A percentile compares a stretch with the other conserved stretches of the same genome.
These are phyloP conservation scores for Podaxis rugospora DNA, from an alignment of 768 basidiomycete species.

Conservation along the genomic window DNA sequence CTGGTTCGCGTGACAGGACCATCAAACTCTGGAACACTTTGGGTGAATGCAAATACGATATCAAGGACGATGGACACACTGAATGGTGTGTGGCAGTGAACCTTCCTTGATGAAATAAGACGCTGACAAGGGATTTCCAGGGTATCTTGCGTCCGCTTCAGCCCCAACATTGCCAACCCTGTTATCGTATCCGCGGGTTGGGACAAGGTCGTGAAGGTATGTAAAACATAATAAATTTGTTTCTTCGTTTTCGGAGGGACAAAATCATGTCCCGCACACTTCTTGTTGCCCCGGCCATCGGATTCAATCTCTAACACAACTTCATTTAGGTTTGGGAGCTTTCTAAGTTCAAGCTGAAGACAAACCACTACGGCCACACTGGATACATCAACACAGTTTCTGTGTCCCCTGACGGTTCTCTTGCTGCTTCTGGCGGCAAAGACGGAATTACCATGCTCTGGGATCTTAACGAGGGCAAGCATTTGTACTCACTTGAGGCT, in stretches of 20 bases:
- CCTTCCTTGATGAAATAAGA: slow-evolving; percentile 16
- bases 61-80: slow-evolving; percentile 96
- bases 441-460: slow-evolving; percentile 99
- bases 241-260: slow-evolving; percentile 24
- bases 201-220: slow-evolving; percentile 99
- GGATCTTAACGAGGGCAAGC: slow-evolving; percentile 99
- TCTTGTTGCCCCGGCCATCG: slow-evolving; percentile 82
- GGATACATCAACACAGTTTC: slow-evolving; percentile 99
- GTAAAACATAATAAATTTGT: slow-evolving; percentile 17
- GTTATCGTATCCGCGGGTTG: slow-evolving; percentile 99
- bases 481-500: slow-evolving; percentile 99
- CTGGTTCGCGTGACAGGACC: slow-evolving; percentile 91
- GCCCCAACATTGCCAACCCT: slow-evolving; percentile 94
- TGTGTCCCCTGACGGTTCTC: slow-evolving; percentile 97
- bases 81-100: slow-evolving; percentile 63
- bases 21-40: slow-evolving; percentile 99
- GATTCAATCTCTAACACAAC: slow-evolving; percentile 70
- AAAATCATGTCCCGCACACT: slow-evolving; percentile 45
- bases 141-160: slow-evolving; percentile 99
- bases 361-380: slow-evolving; percentile 99
- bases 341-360: slow-evolving; percentile 99
- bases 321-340: slow-evolving; percentile 92
- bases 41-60: slow-evolving; percentile 99
- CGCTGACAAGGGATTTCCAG: slow-evolving; percentile 33
- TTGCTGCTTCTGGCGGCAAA: slow-evolving; percentile 98